Conservation (phyloP, 1,284 basidiomycete genomes). For the Naganishia cerealis region DNA sequence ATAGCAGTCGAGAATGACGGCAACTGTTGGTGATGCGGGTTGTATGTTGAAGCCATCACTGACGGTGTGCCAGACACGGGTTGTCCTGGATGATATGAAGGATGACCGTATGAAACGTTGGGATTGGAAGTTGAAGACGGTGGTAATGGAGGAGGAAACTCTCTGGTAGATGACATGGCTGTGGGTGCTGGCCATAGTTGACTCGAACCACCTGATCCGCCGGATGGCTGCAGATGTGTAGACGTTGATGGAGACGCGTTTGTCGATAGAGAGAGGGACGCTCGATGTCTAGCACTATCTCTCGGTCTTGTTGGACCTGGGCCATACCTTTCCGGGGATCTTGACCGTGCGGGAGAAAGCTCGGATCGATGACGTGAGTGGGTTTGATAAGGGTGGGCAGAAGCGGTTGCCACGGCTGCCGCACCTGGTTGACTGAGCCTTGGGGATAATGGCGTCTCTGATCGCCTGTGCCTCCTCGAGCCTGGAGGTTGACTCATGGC, state of each 20-base stretch:
- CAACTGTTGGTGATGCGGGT: conserved; percentile 23
- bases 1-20: conserved; percentile 29
- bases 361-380: conserved; percentile 26
- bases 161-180: conserved; percentile 22
- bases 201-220: conserved; percentile 1
- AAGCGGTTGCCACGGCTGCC: conserved; percentile 19
- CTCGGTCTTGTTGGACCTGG: conserved; percentile 18
- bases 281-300: conserved; percentile 22
- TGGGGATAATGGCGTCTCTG: conserved; percentile 23
- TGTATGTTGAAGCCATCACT: conserved; percentile 11
- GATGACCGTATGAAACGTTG: conserved; percentile 1
- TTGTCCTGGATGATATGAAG: conserved; percentile 8
- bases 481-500: conserved; percentile 23
- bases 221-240: neutral
- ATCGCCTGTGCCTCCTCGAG: conserved; percentile 16
- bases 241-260: conserved; percentile 12
- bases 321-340: conserved; percentile 23
- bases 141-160: conserved; percentile 13
- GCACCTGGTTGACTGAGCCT: conserved; percentile 22
- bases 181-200: conserved; percentile 20
- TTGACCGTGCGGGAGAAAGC: conserved; percentile 16
- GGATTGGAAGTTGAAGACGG: conserved; percentile 1
- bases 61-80: conserved; percentile 8
- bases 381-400: conserved; percentile 18
- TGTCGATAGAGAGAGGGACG: conserved; percentile 13